Evolutionary conservation across 129 eudicot species (phyloP).

Genomic region (Tagetes patula): DNA sequence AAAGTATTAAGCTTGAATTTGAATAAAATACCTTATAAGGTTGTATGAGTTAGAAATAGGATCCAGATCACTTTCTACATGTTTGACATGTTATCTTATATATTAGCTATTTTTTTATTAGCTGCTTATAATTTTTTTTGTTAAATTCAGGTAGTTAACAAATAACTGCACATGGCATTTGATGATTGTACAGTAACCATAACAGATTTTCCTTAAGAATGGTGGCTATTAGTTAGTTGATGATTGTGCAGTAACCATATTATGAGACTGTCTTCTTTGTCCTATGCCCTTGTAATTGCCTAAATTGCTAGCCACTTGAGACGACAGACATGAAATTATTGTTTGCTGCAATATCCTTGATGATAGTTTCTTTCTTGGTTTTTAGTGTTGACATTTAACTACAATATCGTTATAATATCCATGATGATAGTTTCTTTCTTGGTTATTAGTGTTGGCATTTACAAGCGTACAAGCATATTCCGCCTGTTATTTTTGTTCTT

Average conservation of each 20-base stretch:
- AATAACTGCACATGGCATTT: background rate
- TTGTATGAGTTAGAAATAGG: background rate
- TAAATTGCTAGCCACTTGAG: too few relatives aligned
- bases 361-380: constrained; percentile 14
- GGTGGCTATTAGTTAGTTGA: too few relatives aligned
- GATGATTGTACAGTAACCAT: background rate
- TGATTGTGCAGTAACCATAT: background rate
- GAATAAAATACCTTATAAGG: background rate
- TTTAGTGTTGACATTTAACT: constrained; percentile 11
- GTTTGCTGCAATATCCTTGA: background rate
- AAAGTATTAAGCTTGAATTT: too few relatives aligned
- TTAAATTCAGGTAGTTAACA: background rate
- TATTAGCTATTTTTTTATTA: background rate
- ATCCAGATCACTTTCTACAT: background rate
- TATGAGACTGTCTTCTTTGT: background rate
- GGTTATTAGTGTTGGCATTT: constrained; percentile 13
- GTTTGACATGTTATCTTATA: too few relatives aligned
- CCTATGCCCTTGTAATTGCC: too few relatives aligned
- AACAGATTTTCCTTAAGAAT: background rate
- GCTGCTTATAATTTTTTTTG: background rate
- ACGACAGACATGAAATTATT: too few relatives aligned
- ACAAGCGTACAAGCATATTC: constrained; percentile 19
- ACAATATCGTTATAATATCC: background rate
- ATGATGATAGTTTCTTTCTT: background rate
- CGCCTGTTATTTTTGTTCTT: constrained; percentile 24